Evolutionary conservation across 306 rosid species (phyloP).

Genomic region (Fragaria vesca): DNA sequence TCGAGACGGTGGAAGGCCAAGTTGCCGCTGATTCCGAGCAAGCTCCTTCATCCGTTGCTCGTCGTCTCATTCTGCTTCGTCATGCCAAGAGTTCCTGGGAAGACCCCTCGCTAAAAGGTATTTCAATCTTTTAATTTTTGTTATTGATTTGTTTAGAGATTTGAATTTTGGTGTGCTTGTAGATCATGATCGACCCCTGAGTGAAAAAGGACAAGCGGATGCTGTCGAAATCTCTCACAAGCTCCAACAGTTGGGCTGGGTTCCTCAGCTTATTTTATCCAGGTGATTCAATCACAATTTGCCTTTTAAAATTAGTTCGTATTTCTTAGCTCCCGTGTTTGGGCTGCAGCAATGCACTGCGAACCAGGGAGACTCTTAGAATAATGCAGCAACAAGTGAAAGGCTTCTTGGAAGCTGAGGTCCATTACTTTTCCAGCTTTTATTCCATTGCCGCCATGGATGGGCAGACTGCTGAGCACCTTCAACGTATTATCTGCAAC

Average conservation of each 20-base stretch:
- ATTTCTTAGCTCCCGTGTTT: slow-evolving; percentile 23
- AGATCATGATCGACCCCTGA: slow-evolving; percentile 96
- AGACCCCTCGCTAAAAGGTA: slow-evolving; percentile 70
- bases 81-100: slow-evolving; percentile 81
- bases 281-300: slow-evolving; percentile 45
- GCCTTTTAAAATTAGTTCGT: not conserved
- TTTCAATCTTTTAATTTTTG: not conserved
- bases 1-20: slow-evolving; percentile 50
- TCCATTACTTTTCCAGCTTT: slow-evolving; percentile 85
- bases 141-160: not conserved
- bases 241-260: slow-evolving; percentile 84
- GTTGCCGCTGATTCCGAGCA: slow-evolving; percentile 39
- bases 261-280: slow-evolving; percentile 85
- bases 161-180: slow-evolving; percentile 3
- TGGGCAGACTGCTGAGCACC: slow-evolving; percentile 99
- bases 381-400: slow-evolving; percentile 82
- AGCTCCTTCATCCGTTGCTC: slow-evolving; percentile 43
- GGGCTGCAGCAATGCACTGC: slow-evolving; percentile 66
- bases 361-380: slow-evolving; percentile 81
- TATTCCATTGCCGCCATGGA: slow-evolving; percentile 98
- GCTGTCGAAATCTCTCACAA: slow-evolving; percentile 64
- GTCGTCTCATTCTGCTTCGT: slow-evolving; percentile 94
- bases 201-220: slow-evolving; percentile 73
- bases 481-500: slow-evolving; percentile 67
- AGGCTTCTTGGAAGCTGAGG: slow-evolving; percentile 71